A percentile compares a stretch with the other conserved stretches of the same genome.
Evolutionary conservation across 345 rosid species (phyloP).

Genomic region (Kernera saxatilis): DNA sequence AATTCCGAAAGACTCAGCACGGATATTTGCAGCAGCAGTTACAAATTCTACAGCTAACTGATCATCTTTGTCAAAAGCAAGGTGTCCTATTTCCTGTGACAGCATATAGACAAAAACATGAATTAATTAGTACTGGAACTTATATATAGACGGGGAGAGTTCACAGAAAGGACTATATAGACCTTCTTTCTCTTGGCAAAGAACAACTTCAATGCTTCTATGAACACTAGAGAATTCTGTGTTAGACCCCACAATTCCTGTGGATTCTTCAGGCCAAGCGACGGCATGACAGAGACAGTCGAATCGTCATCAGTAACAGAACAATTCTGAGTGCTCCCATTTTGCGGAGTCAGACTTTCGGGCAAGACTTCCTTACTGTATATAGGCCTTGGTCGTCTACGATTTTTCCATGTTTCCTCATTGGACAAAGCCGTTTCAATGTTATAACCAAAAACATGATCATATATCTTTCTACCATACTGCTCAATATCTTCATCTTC

Average conservation of each 20-base stretch:
- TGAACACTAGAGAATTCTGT: constrained; percentile 77
- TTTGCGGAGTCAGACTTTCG: constrained; percentile 44
- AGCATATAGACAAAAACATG: not conserved
- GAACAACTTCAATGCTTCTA: constrained; percentile 76
- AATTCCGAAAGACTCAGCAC: constrained; percentile 92
- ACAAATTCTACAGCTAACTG: constrained; percentile 97
- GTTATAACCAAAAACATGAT: constrained; percentile 97
- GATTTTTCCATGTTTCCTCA: constrained; percentile 94
- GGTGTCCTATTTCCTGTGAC: constrained; percentile 79
- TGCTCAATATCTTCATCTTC: constrained; percentile 70
- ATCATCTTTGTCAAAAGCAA: constrained; percentile 97
- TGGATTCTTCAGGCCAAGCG: constrained; percentile 91
- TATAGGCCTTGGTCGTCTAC: constrained; percentile 72
- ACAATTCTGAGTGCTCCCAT: constrained; percentile 52
- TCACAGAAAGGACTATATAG: constrained; percentile 8
- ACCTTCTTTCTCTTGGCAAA: constrained; percentile 78
- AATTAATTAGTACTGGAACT: not conserved
- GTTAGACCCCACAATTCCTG: constrained; percentile 88
- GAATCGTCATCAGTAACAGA: constrained; percentile 37
- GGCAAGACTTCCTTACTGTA: constrained; percentile 63
- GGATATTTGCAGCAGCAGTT: constrained; percentile 97
- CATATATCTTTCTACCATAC: constrained; percentile 91
- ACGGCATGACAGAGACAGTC: constrained; percentile 64
- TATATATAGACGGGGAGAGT: not conserved
- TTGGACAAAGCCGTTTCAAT: constrained; percentile 87